Evolutionary conservation across 2,329 filamentous ascomycete genomes (phyloP).

Genomic region (Paecilomyces formosus): DNA sequence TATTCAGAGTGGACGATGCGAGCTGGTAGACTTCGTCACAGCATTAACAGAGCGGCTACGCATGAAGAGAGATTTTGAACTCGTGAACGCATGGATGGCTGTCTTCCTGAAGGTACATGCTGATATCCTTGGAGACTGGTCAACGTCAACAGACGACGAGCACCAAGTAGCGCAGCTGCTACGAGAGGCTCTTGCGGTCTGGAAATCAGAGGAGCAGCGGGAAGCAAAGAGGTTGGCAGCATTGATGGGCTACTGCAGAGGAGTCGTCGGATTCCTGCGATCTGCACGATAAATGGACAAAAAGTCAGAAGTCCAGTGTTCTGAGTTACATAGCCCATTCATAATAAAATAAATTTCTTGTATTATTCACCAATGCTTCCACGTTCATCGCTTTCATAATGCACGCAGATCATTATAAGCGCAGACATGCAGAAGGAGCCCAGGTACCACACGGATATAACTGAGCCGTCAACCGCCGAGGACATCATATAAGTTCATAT

Average conservation of each 20-base stretch:
- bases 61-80: slow-evolving; percentile 75
- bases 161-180: slow-evolving; percentile 44
- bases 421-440: background rate
- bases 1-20: slow-evolving; percentile 47
- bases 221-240: slow-evolving; percentile 65
- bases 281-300: slow-evolving; percentile 35
- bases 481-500: background rate
- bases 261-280: slow-evolving; percentile 75
- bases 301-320: background rate
- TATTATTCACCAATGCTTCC: background rate
- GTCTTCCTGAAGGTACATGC: slow-evolving; percentile 80
- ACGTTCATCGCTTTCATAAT: too few species aligned
- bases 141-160: slow-evolving; percentile 40
- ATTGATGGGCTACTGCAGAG: slow-evolving; percentile 79
- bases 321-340: background rate
- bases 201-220: slow-evolving; percentile 64
- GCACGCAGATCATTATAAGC: background rate
- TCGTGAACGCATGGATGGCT: slow-evolving; percentile 95
- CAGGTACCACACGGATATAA: background rate
- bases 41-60: slow-evolving; percentile 66
- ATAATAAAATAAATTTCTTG: background rate
- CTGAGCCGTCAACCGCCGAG: background rate
- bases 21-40: slow-evolving; percentile 71
- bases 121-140: slow-evolving; percentile 45
- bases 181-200: slow-evolving; percentile 55